These are phyloP conservation scores for Mikania micrantha DNA, from an alignment of 129 eudicot species.

Conservation along the genomic window DNA sequence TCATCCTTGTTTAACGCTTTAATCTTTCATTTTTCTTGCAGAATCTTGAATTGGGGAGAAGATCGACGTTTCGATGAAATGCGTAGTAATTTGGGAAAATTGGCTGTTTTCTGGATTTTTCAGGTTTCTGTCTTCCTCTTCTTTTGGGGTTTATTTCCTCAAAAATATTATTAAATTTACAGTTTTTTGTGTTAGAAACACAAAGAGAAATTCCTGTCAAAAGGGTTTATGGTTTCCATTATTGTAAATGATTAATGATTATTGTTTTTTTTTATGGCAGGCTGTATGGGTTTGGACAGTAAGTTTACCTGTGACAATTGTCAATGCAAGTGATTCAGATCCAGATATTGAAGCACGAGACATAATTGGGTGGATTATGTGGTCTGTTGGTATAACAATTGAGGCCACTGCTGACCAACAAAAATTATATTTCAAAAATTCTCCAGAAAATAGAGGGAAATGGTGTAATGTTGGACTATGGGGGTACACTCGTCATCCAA, in stretches of 20 bases:
- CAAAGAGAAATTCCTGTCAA: neutral
- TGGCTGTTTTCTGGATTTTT: constrained; percentile 85
- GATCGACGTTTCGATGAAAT: constrained; percentile 94
- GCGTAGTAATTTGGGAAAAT: constrained; percentile 74
- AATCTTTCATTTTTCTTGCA: constrained; percentile 12
- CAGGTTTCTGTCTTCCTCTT: constrained; percentile 46
- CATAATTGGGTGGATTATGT: constrained; percentile 90
- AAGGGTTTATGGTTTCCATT: neutral
- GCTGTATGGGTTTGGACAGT: constrained; percentile 99
- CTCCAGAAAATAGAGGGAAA: constrained; percentile 73
- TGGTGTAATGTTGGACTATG: constrained; percentile 94
- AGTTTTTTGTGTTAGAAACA: neutral
- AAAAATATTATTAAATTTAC: constrained; percentile 1
- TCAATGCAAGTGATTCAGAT: constrained; percentile 70
- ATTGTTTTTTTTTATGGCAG: constrained; percentile 34
- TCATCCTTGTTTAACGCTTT: neutral
- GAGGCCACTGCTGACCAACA: constrained; percentile 97
- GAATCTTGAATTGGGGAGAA: constrained; percentile 98
- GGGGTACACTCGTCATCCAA: constrained; percentile 95
- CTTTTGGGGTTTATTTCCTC: neutral
- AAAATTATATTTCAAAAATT: constrained; percentile 67
- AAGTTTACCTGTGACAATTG: constrained; percentile 89
- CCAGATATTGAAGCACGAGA: constrained; percentile 68
- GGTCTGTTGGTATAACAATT: constrained; percentile 57
- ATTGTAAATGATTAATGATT: neutral